These are phyloP conservation scores for Xylaria castorea DNA, from an alignment of 495 filamentous ascomycete species.

Conservation along the genomic window DNA sequence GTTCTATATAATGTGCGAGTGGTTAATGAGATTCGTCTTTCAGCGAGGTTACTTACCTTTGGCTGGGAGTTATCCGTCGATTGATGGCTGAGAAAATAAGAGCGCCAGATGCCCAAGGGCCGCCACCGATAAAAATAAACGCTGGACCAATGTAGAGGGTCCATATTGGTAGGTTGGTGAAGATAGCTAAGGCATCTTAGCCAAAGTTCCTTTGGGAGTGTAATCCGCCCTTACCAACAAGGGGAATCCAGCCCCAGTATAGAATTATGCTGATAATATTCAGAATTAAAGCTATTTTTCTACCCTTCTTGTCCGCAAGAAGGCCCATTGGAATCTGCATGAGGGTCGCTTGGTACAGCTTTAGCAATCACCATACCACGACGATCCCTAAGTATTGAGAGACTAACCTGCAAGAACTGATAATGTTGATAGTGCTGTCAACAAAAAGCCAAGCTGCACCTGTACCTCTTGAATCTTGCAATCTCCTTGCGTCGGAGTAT, in stretches of 20 bases:
- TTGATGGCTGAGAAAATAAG: slow-evolving; percentile 18
- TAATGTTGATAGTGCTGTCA: slow-evolving; percentile 13
- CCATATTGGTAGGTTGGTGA: slow-evolving; percentile 3
- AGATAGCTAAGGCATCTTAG: slow-evolving; percentile 10
- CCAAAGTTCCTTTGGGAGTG: neutral
- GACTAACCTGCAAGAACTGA: slow-evolving; percentile 20
- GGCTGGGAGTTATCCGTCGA: neutral
- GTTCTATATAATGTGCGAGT: neutral
- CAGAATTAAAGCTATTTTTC: slow-evolving; percentile 1
- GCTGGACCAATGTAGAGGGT: slow-evolving; percentile 10
- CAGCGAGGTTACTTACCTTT: neutral
- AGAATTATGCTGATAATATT: slow-evolving; percentile 12
- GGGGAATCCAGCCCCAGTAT: slow-evolving; percentile 22
- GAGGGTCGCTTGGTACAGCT: neutral
- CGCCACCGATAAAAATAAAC: slow-evolving; percentile 11
- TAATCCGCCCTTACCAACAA: neutral
- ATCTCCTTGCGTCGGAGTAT: neutral
- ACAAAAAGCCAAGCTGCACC: neutral
- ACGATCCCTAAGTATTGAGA: too few relatives aligned
- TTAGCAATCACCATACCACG: neutral
- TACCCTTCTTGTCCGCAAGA: slow-evolving; percentile 14
- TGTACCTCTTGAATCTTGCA: slow-evolving; percentile 18
- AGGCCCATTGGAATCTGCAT: slow-evolving; percentile 21
- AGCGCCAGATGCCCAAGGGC: slow-evolving; percentile 19
- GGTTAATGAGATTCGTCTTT: neutral